phyloP scores from a whole-genome alignment of 805 yeast species.

The Monosporozyma siamensis region DNA sequence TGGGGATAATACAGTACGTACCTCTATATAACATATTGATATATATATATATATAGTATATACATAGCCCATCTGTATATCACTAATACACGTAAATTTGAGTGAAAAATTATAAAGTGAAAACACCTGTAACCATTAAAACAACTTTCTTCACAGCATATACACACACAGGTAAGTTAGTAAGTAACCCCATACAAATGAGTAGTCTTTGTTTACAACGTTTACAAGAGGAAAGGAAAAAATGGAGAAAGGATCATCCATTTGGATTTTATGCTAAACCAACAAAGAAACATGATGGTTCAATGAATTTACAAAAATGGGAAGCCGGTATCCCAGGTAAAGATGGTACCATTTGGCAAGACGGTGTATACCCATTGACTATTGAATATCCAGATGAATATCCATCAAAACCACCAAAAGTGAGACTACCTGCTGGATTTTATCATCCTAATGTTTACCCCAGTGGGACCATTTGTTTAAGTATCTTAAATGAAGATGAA shows the following conservation, averaged over 20 bases:
- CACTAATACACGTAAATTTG: no score
- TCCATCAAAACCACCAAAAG: slow-evolving; percentile 95
- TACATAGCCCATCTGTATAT: no score
- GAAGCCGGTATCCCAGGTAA: slow-evolving; percentile 95
- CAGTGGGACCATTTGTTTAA: slow-evolving; percentile 89
- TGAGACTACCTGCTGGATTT: slow-evolving; percentile 78
- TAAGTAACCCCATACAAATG: no score
- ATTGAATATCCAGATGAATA: slow-evolving; percentile 81
- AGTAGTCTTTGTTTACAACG: slow-evolving; percentile 65
- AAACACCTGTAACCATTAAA: no score
- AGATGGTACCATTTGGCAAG: slow-evolving; percentile 75
- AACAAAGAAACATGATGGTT: slow-evolving; percentile 64
- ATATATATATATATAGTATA: no score
- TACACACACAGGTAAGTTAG: neutral
- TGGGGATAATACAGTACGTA: no score
- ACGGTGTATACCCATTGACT: slow-evolving; percentile 80
- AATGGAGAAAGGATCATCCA: slow-evolving; percentile 98
- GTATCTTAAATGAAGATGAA: slow-evolving; percentile 87
- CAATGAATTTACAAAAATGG: slow-evolving; percentile 81
- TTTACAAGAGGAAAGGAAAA: slow-evolving; percentile 88
- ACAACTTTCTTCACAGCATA: neutral
- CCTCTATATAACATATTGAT: no score
- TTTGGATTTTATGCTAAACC: slow-evolving; percentile 97
- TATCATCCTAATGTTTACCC: slow-evolving; percentile 98
- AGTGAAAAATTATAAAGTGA: neutral